Evolutionary conservation across 768 basidiomycete species (phyloP), one percentile per base, ranked within the genome.

Genomic region (Filobasidium floriforme): DNA sequence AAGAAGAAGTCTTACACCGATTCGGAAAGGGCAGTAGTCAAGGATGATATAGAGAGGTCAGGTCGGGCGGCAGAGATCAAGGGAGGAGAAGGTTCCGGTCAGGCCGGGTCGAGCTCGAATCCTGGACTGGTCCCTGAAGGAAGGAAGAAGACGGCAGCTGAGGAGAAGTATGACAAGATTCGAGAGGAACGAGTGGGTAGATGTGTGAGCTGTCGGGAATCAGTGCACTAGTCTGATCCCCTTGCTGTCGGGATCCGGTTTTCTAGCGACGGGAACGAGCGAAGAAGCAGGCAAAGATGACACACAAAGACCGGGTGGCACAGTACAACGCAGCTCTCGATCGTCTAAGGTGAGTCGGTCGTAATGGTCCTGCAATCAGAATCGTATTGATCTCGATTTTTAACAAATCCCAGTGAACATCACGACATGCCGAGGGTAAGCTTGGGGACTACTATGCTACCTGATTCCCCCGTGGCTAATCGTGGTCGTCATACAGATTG

Each of bases 371-470:
- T 55, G 29, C 29, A 29, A 29, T 3, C 29, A 37, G 59, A 28
- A n/a, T 18, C 26, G 41, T 46, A 41, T 65, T 61, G 49, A 64
- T 55, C 24, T 14, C 22, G 14, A 37, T 44, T 24, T 57, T 19
- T 37, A 19, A n/a, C 61, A 15, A 37, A 40, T 61, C 29, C 24
- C n/a, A 77, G 77, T 54, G 77, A 78, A 63, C 76, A 77, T 65
- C 73, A 78, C 63, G 77, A 78, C 65, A 71, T 78, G 69, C 77
- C 77, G 12, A 78, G 70, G 64, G 76, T 77, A 61, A 70, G 75
- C 66, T 55, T 54, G 46, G 15, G 1, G 59, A 0, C 55, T 32
- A 40, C 24, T 46, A 18, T 28, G n/a, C 29, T 22, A 43, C 9
- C 22, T 49, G 1, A 29, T 28, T 12, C 15, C n/a, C 43, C 22